Evolutionary conservation across 148 eudicot species (phyloP), one percentile per base, ranked within the genome.

Genomic region (Oxyria digyna): DNA sequence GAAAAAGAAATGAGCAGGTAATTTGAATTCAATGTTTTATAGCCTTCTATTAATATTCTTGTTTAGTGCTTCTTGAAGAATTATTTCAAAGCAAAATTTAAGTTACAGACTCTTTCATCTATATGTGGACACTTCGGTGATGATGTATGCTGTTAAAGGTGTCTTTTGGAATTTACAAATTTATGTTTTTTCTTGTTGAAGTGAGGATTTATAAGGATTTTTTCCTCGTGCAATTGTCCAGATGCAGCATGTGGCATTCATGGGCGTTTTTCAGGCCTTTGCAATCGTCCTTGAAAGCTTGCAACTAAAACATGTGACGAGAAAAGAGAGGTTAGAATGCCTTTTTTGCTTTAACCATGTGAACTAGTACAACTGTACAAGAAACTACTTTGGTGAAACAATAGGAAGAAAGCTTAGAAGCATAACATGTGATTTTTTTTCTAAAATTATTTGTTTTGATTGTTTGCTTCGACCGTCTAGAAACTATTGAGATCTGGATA

Each of bases 1-100:
- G 89, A 77, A 67, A 73, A 68, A 65, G 74, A 72, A 38, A 26
- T 12, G 33, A 57, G 35, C 64, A 57, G 64, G 64, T 57, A 57
- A 57, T 29, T 6, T 52, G 35, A 55, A 14, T 12, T 26, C 8
- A 18, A 26, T 27, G 31, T 29, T 57, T 57, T 3, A 0, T 27
- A 29, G 35, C 11, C 11, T 15, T 27, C 38, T 57, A 0, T 57
- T 27, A 1, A 6, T 42, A 26, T 57, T 57, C 5, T 27, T 33
- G 20, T 29, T 29, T 29, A 31, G 29, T 57, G 14, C 5, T 27
- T 17, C 64, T 12, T 27, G 64, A 29, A 57, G 18, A 29, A 14
- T 26, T 17, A 27, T 27, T 27, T 29, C 64, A 27, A 42, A 17
- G 17, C 32, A 24, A 31, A 54, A 10, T 26, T 26, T 0, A 54